These are phyloP conservation scores for Boechera retrofracta DNA, from an alignment of 345 rosid genomes.

Conservation along the genomic window DNA sequence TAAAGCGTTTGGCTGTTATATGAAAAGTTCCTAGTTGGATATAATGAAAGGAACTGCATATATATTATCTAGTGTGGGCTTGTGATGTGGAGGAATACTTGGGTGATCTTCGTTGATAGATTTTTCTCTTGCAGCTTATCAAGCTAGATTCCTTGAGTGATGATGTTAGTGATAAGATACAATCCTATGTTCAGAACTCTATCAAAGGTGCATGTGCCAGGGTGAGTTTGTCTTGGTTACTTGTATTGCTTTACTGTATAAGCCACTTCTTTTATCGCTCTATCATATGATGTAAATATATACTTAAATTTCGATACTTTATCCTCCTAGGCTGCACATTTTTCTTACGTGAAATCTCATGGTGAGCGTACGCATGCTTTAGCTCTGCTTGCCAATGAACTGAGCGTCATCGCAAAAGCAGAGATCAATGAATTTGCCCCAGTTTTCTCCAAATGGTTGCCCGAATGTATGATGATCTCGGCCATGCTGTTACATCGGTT, in stretches of 20 bases:
- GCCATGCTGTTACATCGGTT: conserved; percentile 67
- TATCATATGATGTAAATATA: conserved; percentile 11
- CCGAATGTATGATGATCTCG: conserved; percentile 70
- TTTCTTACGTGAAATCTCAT: conserved; percentile 60
- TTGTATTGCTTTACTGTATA: conserved; percentile 15
- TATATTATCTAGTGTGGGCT: conserved; percentile 17
- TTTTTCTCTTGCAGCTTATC: conserved; percentile 54
- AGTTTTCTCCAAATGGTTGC: conserved; percentile 62
- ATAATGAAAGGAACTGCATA: conserved; percentile 12
- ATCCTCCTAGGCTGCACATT: conserved; percentile 60
- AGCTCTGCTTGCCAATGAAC: conserved; percentile 83
- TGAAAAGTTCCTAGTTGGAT: conserved; percentile 20
- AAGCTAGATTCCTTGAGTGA: conserved; percentile 53
- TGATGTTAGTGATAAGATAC: conserved; percentile 56
- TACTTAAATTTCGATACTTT: conserved; percentile 26
- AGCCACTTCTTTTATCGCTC: conserved; percentile 10
- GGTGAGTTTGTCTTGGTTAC: conserved; percentile 55
- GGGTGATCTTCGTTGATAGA: conserved; percentile 35
- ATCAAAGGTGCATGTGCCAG: conserved; percentile 69
- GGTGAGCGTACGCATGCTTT: conserved; percentile 68
- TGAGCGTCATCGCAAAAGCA: conserved; percentile 71
- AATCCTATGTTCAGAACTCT: conserved; percentile 66
- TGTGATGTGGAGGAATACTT: conserved; percentile 24
- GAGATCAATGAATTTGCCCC: conserved; percentile 74
- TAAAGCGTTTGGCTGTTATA: conserved; percentile 17